Percentiles rank a stretch among this genome's conserved stretches.
These are phyloP conservation scores for Gentiana macrophylla DNA, from an alignment of 257 asterid species.

Conservation along the genomic window DNA sequence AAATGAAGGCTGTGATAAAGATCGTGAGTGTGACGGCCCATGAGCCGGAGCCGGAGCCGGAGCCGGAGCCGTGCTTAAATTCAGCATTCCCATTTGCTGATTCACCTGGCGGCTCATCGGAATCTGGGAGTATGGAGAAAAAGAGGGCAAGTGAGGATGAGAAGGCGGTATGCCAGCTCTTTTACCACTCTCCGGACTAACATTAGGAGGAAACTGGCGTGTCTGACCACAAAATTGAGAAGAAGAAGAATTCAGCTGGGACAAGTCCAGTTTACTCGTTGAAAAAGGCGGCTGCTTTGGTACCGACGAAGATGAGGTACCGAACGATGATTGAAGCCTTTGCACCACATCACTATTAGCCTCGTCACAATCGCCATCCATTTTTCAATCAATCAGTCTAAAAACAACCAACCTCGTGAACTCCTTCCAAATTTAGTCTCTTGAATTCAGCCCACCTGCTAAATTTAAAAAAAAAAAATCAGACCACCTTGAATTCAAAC, in stretches of 20 bases:
- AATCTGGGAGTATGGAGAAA: conserved; percentile 84
- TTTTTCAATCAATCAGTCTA: conserved; percentile 17
- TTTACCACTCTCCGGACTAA: conserved; percentile 41
- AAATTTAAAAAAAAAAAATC: background rate
- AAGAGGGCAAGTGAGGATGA: conserved; percentile 84
- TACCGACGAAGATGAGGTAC: conserved; percentile 63
- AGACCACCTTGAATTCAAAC: background rate
- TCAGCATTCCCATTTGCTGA: conserved; percentile 56
- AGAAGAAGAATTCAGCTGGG: conserved; percentile 42
- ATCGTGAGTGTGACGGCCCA: conserved; percentile 59
- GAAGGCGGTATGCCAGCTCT: conserved; percentile 87
- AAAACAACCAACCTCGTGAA: background rate
- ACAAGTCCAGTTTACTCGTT: conserved; percentile 51
- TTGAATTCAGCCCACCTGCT: background rate
- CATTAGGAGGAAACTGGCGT: conserved; percentile 47
- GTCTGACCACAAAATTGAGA: conserved; percentile 55
- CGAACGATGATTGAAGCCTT: conserved; percentile 66
- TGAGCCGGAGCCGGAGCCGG: conserved; percentile 6
- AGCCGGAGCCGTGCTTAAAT: conserved; percentile 17
- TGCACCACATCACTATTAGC: conserved; percentile 42
- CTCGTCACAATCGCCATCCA: conserved; percentile 63
- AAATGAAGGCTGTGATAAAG: conserved; percentile 72
- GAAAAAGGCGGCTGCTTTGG: conserved; percentile 30
- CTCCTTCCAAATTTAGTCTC: background rate
- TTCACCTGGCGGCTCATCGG: conserved; percentile 37